Conservation (phyloP, 352 stramenopile genomes). For the Thraustochytrium aureum region DNA sequence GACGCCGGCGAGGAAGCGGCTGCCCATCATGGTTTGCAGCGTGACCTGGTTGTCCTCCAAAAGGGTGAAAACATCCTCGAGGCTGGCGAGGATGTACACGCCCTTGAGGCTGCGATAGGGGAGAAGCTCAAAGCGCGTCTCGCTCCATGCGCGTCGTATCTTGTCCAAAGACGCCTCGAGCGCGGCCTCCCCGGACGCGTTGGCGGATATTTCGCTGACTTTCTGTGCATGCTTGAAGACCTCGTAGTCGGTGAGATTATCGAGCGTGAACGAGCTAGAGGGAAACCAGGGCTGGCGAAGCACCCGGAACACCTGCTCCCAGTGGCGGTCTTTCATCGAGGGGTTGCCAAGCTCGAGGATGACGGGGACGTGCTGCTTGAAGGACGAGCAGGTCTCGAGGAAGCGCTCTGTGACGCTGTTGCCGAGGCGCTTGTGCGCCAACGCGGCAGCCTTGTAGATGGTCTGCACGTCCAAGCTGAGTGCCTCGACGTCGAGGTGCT, state of each 20-base stretch:
- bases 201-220: constrained; percentile 62
- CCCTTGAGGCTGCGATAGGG: constrained; percentile 62
- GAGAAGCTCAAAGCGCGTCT: constrained; percentile 64
- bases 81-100: constrained; percentile 62
- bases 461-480: constrained; percentile 75
- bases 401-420: constrained; percentile 80
- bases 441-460: constrained; percentile 80
- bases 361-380: constrained; percentile 83
- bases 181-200: constrained; percentile 67
- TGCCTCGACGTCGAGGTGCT: constrained; percentile 79
- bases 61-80: constrained; percentile 66
- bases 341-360: constrained; percentile 86
- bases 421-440: constrained; percentile 83
- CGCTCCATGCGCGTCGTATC: constrained; percentile 65
- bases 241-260: constrained; percentile 52
- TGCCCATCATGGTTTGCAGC: constrained; percentile 65
- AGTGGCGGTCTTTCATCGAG: constrained; percentile 89
- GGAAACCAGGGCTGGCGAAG: constrained; percentile 55
- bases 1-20: constrained; percentile 60
- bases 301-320: constrained; percentile 87
- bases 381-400: constrained; percentile 78
- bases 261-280: constrained; percentile 40
- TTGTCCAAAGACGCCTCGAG: constrained; percentile 66
- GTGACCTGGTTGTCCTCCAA: constrained; percentile 68
- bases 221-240: constrained; percentile 20